phyloP scores from a whole-genome alignment of 441 rosid species.

The Bocquillonia castaneifolia region DNA sequence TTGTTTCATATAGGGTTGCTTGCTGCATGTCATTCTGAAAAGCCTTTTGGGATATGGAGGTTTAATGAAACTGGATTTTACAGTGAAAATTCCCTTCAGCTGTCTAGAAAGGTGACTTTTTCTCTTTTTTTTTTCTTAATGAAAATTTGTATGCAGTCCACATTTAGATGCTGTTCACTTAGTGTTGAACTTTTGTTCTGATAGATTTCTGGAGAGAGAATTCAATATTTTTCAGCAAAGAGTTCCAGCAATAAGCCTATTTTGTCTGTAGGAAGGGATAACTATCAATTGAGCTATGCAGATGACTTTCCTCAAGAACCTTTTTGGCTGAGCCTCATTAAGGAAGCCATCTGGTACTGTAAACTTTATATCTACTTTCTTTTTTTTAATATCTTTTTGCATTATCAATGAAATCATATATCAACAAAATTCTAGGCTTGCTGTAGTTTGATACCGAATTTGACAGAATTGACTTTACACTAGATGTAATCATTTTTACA shows the following conservation, averaged over 20 bases:
- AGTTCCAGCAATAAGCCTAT: constrained; percentile 17
- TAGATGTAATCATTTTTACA: neutral
- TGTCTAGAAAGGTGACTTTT: constrained; percentile 22
- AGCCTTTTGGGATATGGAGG: constrained; percentile 16
- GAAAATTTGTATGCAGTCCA: neutral
- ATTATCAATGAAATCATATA: no score
- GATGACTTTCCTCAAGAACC: constrained; percentile 39
- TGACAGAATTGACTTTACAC: no score
- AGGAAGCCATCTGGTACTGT: constrained; percentile 52
- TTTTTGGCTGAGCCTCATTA: constrained; percentile 40
- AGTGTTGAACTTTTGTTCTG: constrained; percentile 11
- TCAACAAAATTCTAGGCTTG: neutral
- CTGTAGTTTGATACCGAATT: neutral
- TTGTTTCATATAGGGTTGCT: constrained; percentile 25
- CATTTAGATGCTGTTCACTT: neutral
- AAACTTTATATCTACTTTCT: neutral
- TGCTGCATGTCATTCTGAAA: constrained; percentile 12
- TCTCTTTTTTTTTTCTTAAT: neutral
- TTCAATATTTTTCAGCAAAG: constrained; percentile 14
- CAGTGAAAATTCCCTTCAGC: neutral
- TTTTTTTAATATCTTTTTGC: neutral
- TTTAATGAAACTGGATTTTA: constrained; percentile 15
- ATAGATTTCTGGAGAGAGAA: constrained; percentile 27
- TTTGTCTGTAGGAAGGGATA: constrained; percentile 27
- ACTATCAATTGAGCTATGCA: constrained; percentile 28